Evolutionary conservation across 257 asterid genomes (phyloP).

Genomic region (Ehretia macrophylla): DNA sequence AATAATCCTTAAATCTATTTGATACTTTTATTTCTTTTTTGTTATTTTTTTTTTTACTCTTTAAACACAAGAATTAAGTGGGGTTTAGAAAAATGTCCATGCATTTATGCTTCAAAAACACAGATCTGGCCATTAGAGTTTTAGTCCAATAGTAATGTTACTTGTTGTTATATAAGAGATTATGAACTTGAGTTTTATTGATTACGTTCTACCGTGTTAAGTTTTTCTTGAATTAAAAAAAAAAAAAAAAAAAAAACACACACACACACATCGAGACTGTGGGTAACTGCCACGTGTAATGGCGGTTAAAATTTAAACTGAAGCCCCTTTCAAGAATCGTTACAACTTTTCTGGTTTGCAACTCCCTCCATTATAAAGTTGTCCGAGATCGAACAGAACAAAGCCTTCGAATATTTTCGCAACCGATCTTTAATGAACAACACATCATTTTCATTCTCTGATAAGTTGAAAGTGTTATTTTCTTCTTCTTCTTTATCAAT

Average conservation of each 20-base stretch:
- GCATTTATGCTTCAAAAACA: too few species aligned
- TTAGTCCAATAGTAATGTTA: too few species aligned
- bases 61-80: not conserved
- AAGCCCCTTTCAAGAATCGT: slow-evolving; percentile 25
- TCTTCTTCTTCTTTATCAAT: slow-evolving; percentile 21
- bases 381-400: not conserved
- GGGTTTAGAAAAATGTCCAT: not conserved
- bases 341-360: slow-evolving; percentile 17
- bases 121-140: too few species aligned
- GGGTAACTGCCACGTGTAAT: slow-evolving; percentile 6
- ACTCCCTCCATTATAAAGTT: slow-evolving; percentile 17
- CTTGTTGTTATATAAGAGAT: too few species aligned
- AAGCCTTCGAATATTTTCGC: not conserved
- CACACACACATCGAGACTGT: not conserved
- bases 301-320: slow-evolving; percentile 49
- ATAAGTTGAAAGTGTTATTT: not conserved
- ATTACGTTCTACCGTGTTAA: too few species aligned
- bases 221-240: not conserved
- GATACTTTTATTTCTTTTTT: too few species aligned
- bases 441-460: not conserved
- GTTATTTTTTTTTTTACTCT: too few species aligned
- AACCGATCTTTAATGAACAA: not conserved
- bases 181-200: too few species aligned
- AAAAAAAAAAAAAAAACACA: not conserved
- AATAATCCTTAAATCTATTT: too few species aligned